Percentiles rank a stretch among this genome's conserved stretches.
These are phyloP conservation scores for Phytopythium litorale DNA, from an alignment of 352 stramenopile genomes.

Conservation along the genomic window DNA sequence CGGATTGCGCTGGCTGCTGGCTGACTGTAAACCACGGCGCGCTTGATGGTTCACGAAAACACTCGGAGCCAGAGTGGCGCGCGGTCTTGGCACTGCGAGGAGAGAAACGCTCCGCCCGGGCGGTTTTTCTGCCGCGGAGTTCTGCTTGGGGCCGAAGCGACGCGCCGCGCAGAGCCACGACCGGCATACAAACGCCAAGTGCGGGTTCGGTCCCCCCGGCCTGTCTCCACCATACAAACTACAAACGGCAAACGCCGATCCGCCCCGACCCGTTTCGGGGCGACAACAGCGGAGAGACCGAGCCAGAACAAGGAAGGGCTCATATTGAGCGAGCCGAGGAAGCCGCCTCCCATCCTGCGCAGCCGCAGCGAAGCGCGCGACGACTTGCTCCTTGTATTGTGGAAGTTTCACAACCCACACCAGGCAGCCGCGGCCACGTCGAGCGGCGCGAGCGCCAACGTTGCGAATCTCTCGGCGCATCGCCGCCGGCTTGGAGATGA, in stretches of 20 bases:
- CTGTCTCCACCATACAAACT: not conserved
- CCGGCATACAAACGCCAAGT: not conserved
- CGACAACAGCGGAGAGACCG: not conserved
- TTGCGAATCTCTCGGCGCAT: not conserved
- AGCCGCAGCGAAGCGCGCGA: not conserved
- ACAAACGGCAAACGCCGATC: too few relatives aligned
- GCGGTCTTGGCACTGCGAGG: not conserved
- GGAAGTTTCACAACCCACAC: not conserved
- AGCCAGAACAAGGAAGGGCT: not conserved
- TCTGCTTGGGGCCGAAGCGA: constrained; percentile 8
- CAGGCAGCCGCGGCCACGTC: not conserved
- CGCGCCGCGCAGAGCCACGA: not conserved
- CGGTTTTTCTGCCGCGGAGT: not conserved
- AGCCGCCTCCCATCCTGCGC: not conserved
- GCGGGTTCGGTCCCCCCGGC: not conserved
- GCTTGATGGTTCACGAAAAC: not conserved
- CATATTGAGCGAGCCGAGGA: not conserved
- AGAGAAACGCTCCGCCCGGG: constrained; percentile 1
- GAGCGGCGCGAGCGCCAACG: not conserved
- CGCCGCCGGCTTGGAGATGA: not conserved
- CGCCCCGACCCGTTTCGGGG: not conserved
- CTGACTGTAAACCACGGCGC: not conserved
- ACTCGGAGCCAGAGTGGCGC: not conserved
- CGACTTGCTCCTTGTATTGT: not conserved
- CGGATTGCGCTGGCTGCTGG: too few relatives aligned